phyloP scores from a whole-genome alignment of 257 asterid genomes.

The Plantago major region DNA sequence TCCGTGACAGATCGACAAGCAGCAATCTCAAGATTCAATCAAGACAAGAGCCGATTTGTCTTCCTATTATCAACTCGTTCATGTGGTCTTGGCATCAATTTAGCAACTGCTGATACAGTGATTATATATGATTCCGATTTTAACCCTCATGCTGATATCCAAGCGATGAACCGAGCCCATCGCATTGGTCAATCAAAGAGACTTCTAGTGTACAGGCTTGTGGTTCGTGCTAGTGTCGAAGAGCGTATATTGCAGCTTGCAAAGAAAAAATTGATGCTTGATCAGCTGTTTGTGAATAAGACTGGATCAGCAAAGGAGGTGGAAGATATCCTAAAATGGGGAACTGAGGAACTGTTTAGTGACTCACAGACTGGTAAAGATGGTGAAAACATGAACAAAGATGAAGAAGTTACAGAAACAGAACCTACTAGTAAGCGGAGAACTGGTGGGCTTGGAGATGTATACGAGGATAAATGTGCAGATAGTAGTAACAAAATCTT shows the following conservation, averaged over 20 bases:
- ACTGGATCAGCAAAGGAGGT: conserved; percentile 95
- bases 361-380: conserved; percentile 58
- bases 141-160: conserved; percentile 99
- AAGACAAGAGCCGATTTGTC: conserved; percentile 88
- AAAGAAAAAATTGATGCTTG: conserved; percentile 95
- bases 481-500: conserved; percentile 64
- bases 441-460: conserved; percentile 96
- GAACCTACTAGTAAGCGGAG: conserved; percentile 68
- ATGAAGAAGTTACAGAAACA: conserved; percentile 44
- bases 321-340: conserved; percentile 95
- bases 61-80: conserved; percentile 94
- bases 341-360: conserved; percentile 92
- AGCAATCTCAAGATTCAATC: conserved; percentile 92
- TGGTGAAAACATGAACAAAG: conserved; percentile 52
- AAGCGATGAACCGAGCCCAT: conserved; percentile 99
- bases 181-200: conserved; percentile 94
- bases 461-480: conserved; percentile 83
- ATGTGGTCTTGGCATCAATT: conserved; percentile 98
- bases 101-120: conserved; percentile 99
- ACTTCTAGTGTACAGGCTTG: conserved; percentile 93
- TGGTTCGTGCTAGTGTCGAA: conserved; percentile 98
- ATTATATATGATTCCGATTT: conserved; percentile 95
- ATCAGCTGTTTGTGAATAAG: conserved; percentile 91
- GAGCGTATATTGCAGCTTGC: conserved; percentile 99
- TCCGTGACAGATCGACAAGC: conserved; percentile 83